A percentile compares a stretch with the other conserved stretches of the same genome.
Conservation (phyloP, 805 yeast species). For the Kazachstania viticola region DNA sequence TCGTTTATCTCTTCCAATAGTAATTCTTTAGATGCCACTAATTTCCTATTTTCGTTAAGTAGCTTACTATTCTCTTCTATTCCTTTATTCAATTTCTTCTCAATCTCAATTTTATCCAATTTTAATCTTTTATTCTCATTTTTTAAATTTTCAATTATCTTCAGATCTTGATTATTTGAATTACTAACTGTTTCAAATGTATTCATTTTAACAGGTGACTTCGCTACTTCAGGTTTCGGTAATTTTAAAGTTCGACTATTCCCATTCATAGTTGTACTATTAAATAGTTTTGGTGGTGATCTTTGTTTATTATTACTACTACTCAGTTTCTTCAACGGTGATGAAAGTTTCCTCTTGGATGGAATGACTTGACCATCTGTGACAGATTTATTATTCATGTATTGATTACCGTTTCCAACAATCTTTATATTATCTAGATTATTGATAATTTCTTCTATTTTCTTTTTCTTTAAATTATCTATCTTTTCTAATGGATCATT, state of each 20-base stretch:
- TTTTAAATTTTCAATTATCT: not conserved
- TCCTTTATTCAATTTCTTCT: not conserved
- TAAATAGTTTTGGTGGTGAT: no score
- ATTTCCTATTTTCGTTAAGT: constrained; percentile 7
- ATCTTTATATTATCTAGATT: constrained; percentile 8
- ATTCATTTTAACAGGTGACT: not conserved
- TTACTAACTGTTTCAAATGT: no score
- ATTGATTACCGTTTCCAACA: not conserved
- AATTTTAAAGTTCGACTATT: not conserved
- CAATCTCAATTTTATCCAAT: not conserved
- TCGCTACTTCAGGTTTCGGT: not conserved
- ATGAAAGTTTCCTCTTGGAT: constrained; percentile 56
- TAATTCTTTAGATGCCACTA: constrained; percentile 1
- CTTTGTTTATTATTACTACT: not conserved
- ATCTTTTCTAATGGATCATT: constrained; percentile 50
- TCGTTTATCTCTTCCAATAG: constrained; percentile 3
- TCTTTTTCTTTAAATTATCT: constrained; percentile 63
- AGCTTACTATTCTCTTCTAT: constrained; percentile 3
- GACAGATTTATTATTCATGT: constrained; percentile 5
- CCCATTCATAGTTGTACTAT: not conserved
- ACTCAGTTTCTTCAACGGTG: constrained; percentile 44
- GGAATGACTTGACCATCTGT: constrained; percentile 33
- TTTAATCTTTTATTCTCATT: not conserved
- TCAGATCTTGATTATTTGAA: not conserved
- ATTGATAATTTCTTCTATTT: constrained; percentile 50